Evolutionary conservation across 345 rosid genomes (phyloP), one percentile per base, ranked within the genome.

Genomic region (Ricinus communis): DNA sequence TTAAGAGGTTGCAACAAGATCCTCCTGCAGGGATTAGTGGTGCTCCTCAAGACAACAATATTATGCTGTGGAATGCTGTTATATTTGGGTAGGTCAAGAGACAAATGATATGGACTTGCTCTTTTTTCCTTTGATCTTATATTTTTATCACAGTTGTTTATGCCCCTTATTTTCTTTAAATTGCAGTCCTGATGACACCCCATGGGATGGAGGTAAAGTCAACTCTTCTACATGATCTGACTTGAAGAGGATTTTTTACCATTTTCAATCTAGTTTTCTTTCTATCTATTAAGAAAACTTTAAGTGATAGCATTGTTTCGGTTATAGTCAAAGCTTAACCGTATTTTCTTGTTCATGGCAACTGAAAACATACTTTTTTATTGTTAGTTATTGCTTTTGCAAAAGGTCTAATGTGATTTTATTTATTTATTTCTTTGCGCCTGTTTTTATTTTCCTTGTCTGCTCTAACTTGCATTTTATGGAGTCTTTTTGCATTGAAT

Each of bases 141-240:
- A 54, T 22, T 79, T 58, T 30, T 70, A 19, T 14, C n/a, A 31
- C n/a, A 14, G 38, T 63, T 25, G 38, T 16, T 46, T 65, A 65
- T 60, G 27, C 25, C 22, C 52, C 13, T 43, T 65, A 5, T 28
- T 49, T 47, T n/a, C n/a, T 38, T 73, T 75, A 51, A 57, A 46
- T 87, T 80, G 82, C 86, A 88, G 93, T 47, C 97, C 91, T 67
- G 91, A 87, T 68, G 94, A 87, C 77, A 83, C 89, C 31, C 90
- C 93, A 1, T 91, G 97, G 94, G 97, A 91, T 72, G 94, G 94
- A 86, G 97, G 93, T 91, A 65, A 49, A 45, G 15, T 27, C 18
- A 45, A 4, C 33, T 1, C 8, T 40, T 40, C 47, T 40, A 5
- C 27, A 38, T 62, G 16, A 40, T 58, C 24, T 58, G 40, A 16